Conservation (phyloP, 495 filamentous ascomycete species). For the Letharia columbiana region DNA sequence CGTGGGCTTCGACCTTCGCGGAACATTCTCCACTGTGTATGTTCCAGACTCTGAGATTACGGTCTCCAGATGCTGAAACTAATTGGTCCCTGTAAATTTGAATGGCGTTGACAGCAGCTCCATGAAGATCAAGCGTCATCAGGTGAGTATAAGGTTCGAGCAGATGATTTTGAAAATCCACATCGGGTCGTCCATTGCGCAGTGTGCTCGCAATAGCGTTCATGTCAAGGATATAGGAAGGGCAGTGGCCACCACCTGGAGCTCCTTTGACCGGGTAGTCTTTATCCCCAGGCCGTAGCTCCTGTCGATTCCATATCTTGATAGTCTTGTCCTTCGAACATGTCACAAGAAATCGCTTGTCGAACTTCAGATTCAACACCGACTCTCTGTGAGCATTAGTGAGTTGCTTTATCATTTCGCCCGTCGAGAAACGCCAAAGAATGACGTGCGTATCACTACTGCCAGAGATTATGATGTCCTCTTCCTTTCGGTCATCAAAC, state of each 20-base stretch:
- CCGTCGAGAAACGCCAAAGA: constrained; percentile 88
- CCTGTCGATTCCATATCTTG: constrained; percentile 82
- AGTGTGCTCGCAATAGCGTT: constrained; percentile 39
- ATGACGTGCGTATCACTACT: constrained; percentile 87
- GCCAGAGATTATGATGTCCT: constrained; percentile 88
- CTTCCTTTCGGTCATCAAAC: constrained; percentile 83
- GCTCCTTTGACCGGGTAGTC: constrained; percentile 50
- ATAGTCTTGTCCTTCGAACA: constrained; percentile 96
- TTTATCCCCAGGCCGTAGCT: constrained; percentile 57
- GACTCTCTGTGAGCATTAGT: constrained; percentile 74
- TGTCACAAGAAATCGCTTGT: constrained; percentile 82
- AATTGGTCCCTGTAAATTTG: constrained; percentile 80
- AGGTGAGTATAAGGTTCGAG: constrained; percentile 62
- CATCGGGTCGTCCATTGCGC: constrained; percentile 10
- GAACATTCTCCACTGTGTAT: constrained; percentile 67
- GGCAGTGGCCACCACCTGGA: constrained; percentile 38
- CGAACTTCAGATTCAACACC: constrained; percentile 91
- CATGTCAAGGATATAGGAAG: constrained; percentile 45
- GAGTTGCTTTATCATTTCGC: constrained; percentile 65
- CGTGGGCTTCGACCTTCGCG: constrained; percentile 74
- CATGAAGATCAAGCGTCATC: constrained; percentile 69
- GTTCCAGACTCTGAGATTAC: constrained; percentile 88
- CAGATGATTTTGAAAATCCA: constrained; percentile 26
- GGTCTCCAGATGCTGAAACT: constrained; percentile 89
- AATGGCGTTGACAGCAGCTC: constrained; percentile 91